Conservation (phyloP, 2,329 filamentous ascomycete species). For the Monosporascus sp. region DNA sequence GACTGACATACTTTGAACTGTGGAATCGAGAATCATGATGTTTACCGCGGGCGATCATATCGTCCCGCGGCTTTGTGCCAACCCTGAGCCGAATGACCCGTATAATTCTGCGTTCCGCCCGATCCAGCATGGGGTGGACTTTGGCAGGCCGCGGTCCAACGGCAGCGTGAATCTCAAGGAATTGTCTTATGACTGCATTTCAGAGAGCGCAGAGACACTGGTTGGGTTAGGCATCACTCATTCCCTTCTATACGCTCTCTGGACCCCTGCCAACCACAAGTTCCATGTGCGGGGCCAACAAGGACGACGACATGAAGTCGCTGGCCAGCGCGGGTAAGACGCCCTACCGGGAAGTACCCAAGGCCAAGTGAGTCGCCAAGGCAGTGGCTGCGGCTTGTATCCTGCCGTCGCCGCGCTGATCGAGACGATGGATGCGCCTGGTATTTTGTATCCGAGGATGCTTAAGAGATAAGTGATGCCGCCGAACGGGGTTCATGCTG, state of each 20-base stretch:
- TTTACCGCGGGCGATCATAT: not conserved
- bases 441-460: not conserved
- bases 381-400: conserved; percentile 2
- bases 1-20: not conserved
- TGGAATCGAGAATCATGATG: conserved; percentile 1
- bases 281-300: no score
- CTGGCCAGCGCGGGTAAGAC: not conserved
- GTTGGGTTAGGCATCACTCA: no score
- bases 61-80: not conserved
- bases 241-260: no score
- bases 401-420: conserved; percentile 7
- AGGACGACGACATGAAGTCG: not conserved
- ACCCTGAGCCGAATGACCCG: not conserved
- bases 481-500: no score
- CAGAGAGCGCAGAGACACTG: no score
- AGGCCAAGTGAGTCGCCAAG: not conserved
- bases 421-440: conserved; percentile 1
- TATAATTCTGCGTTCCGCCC: not conserved
- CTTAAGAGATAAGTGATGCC: no score
- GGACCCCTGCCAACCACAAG: no score
- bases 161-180: no score
- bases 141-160: not conserved
- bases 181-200: no score
- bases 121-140: not conserved
- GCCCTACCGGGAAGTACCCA: not conserved